Base-by-base conservation (phyloP, 306 rosid genomes). In the Vigna unguiculata region DNA sequence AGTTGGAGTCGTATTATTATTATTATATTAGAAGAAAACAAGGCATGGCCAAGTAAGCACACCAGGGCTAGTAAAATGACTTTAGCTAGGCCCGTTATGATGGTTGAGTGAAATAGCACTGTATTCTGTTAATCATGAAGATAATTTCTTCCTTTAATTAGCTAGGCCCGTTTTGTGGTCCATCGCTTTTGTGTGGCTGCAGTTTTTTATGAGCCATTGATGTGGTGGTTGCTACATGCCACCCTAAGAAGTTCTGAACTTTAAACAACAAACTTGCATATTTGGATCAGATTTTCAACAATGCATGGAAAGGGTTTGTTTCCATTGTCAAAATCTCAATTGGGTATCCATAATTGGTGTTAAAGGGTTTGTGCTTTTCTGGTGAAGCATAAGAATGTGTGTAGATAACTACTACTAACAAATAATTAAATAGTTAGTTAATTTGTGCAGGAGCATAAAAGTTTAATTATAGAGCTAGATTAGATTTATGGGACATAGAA, bases 121-220 rank as follows among this genome's bases (percentile, higher is more conserved):
- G 49, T 72, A 79, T 80, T 76, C 71, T 34, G 78, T 81, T 75
- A 78, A 87, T 75, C 84, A 80, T 69, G 53, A 70, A 68, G 75
- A 81, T 83, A 28, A 22, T 82, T 80, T 72, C 54, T 38, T 83
- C 82, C 61, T 43, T 81, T 70, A 83, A 86, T 82, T 71, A 77
- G 81, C 53, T 74, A 73, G 87, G 82, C 62, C 89, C 83, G 76
- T 78, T 77, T 47, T 53, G 91, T 90, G 95, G 93, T 87, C 97
- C 91, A 63, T 71, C 11, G 13, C 19, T 70, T 80, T 86, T 82
- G 49, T 83, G 90, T 85, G 91, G 96, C 40, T 81, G 71, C 48
- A 49, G 69, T 75, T 67, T 43, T 21, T 82, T 51, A 64, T 82
- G 80, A 81, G 68, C 82, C 63, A 28, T 65, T 81, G 89, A 77